Evolutionary conservation across 768 basidiomycete genomes (phyloP).

Genomic region (Pleurotus pulmonarius): DNA sequence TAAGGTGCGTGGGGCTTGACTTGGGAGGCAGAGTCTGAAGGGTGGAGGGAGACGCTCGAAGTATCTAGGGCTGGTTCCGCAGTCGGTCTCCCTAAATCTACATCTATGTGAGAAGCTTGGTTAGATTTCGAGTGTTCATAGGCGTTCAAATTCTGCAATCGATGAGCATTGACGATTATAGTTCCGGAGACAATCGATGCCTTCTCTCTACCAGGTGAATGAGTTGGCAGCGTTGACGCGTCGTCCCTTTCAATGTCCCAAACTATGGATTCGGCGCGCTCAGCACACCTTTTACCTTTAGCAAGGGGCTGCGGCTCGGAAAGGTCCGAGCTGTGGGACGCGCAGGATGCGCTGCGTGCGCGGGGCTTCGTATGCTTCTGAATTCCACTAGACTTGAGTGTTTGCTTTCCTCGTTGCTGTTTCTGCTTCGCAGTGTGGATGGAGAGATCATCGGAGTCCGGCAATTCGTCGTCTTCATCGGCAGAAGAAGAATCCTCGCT

Average conservation of each 20-base stretch:
- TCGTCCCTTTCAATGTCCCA: conserved; percentile 55
- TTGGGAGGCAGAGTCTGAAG: conserved; percentile 60
- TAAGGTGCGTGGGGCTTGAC: conserved; percentile 15
- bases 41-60: conserved; percentile 23
- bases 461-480: conserved; percentile 6
- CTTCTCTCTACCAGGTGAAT: background rate
- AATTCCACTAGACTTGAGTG: background rate
- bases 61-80: background rate
- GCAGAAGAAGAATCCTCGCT: conserved; percentile 11
- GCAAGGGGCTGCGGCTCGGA: background rate
- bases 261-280: conserved; percentile 32
- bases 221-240: conserved; percentile 19
- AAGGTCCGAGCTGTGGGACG: background rate
- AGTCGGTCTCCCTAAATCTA: background rate
- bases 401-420: background rate
- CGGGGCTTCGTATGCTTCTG: background rate
- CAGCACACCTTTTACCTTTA: background rate
- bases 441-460: conserved; percentile 16
- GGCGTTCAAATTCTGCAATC: background rate
- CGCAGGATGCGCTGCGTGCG: background rate
- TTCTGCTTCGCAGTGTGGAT: conserved; percentile 1
- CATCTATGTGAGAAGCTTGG: background rate
- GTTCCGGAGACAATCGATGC: conserved; percentile 12
- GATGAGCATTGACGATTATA: conserved; percentile 32
- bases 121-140: background rate